A percentile compares a stretch with the other conserved stretches of the same genome.
Evolutionary conservation across 2,329 filamentous ascomycete species (phyloP).

Genomic region (Sporothrix pallida): DNA sequence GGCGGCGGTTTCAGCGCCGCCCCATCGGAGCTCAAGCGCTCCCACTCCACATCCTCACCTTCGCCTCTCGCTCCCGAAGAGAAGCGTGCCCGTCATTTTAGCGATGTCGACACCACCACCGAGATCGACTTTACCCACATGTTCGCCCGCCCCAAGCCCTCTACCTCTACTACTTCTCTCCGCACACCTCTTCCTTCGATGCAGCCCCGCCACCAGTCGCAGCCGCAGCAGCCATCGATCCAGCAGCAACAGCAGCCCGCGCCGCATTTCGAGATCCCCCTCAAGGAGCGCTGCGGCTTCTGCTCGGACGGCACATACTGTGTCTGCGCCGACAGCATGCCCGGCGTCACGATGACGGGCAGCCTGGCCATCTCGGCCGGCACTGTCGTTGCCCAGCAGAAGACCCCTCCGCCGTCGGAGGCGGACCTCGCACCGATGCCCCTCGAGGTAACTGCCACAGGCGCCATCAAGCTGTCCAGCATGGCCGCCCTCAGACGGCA

Average conservation of each 20-base stretch:
- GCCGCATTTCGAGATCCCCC: slow-evolving; percentile 47
- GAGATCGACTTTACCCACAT: slow-evolving; percentile 77
- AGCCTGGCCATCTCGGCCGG: slow-evolving; percentile 44
- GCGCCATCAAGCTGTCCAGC: slow-evolving; percentile 65
- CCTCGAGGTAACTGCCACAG: slow-evolving; percentile 65
- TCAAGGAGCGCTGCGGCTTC: slow-evolving; percentile 78
- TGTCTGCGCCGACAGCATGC: slow-evolving; percentile 70
- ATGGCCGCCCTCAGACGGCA: slow-evolving; percentile 46
- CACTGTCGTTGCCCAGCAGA: slow-evolving; percentile 52
- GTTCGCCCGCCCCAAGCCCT: slow-evolving; percentile 58
- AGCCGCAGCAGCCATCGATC: neutral
- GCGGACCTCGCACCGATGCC: slow-evolving; percentile 63
- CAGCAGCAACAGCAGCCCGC: slow-evolving; percentile 31
- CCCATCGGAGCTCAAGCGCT: slow-evolving; percentile 56
- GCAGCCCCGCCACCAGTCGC: slow-evolving; percentile 39
- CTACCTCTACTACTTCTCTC: slow-evolving; percentile 18
- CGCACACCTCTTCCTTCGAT: slow-evolving; percentile 37
- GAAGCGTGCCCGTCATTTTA: slow-evolving; percentile 60
- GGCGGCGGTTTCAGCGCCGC: slow-evolving; percentile 37
- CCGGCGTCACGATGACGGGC: slow-evolving; percentile 45
- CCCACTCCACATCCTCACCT: slow-evolving; percentile 48
- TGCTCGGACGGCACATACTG: slow-evolving; percentile 83
- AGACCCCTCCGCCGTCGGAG: slow-evolving; percentile 66
- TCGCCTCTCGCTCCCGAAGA: slow-evolving; percentile 52
- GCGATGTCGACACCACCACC: slow-evolving; percentile 50